Percentiles rank a stretch among this genome's conserved stretches.
phyloP scores from a whole-genome alignment of 495 filamentous ascomycete genomes.

The Aspergillus nanangensis region DNA sequence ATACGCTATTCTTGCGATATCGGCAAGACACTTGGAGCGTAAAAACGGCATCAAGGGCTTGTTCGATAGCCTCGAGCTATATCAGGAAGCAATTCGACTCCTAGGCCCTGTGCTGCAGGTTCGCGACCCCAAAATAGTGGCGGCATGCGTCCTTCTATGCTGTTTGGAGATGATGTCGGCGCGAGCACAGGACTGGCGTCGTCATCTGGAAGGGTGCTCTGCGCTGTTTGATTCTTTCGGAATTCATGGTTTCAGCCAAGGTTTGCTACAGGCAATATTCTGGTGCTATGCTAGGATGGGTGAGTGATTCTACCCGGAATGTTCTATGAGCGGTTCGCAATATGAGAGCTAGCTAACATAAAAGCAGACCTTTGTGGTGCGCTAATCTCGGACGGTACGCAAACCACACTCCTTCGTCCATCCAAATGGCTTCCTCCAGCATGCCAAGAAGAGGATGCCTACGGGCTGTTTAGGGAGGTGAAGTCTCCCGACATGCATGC shows the following conservation, averaged over 20 bases:
- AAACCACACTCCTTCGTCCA: slow-evolving; percentile 35
- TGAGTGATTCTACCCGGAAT: slow-evolving; percentile 6
- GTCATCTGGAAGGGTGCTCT: slow-evolving; percentile 45
- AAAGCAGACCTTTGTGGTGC: slow-evolving; percentile 41
- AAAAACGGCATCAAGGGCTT: slow-evolving; percentile 31
- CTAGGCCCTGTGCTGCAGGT: slow-evolving; percentile 30
- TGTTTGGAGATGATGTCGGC: slow-evolving; percentile 49
- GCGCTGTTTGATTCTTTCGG: slow-evolving; percentile 38
- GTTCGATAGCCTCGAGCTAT: slow-evolving; percentile 39
- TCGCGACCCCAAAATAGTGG: slow-evolving; percentile 36
- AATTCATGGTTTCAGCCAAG: slow-evolving; percentile 38
- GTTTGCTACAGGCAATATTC: slow-evolving; percentile 39
- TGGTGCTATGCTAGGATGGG: slow-evolving; percentile 50
- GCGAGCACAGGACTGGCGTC: slow-evolving; percentile 39
- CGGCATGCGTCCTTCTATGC: slow-evolving; percentile 37
- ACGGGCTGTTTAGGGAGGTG: slow-evolving; percentile 22
- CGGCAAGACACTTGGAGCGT: slow-evolving; percentile 38
- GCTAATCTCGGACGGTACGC: slow-evolving; percentile 41
- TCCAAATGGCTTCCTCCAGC: slow-evolving; percentile 36
- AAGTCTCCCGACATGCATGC: slow-evolving; percentile 36
- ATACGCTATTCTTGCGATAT: slow-evolving; percentile 40
- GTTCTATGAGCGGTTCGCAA: no score
- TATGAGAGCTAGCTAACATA: slow-evolving; percentile 3
- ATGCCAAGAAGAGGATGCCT: slow-evolving; percentile 24
- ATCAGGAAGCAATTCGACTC: slow-evolving; percentile 42